These are phyloP conservation scores for Kitagawia praeruptora DNA, from an alignment of 129 eudicot species.

Conservation along the genomic window DNA sequence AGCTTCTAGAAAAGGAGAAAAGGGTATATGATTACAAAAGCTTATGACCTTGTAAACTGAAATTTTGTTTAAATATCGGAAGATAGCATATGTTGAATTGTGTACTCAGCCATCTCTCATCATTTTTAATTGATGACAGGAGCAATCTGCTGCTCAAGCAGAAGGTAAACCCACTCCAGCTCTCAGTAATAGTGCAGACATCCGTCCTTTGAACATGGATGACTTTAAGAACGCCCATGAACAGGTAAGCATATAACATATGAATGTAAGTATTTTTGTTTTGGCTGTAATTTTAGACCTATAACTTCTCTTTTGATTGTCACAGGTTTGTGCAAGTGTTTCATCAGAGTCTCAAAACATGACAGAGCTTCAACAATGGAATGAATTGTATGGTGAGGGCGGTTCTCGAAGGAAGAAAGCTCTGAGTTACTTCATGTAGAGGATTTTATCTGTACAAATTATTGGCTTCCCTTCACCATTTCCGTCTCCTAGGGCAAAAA, in stretches of 20 bases:
- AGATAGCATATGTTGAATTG: not conserved
- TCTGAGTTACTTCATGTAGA: constrained; percentile 79
- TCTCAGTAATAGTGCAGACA: constrained; percentile 64
- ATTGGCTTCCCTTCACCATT: constrained; percentile 7
- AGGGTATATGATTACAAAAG: constrained; percentile 31
- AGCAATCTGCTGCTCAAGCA: constrained; percentile 59
- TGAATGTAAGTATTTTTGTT: not conserved
- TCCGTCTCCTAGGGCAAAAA: not conserved
- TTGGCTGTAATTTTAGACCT: not conserved
- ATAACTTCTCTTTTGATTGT: not conserved
- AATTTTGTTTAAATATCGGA: not conserved
- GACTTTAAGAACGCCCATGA: constrained; percentile 85
- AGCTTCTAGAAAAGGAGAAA: constrained; percentile 73
- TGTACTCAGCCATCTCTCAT: not conserved
- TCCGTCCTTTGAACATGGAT: constrained; percentile 64
- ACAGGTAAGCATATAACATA: constrained; percentile 32
- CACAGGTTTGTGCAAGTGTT: constrained; percentile 84
- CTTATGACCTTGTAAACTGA: not conserved
- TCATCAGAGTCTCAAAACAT: constrained; percentile 74
- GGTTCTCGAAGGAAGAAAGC: constrained; percentile 72
- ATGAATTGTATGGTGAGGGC: constrained; percentile 86
- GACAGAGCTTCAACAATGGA: constrained; percentile 86
- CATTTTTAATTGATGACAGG: constrained; percentile 40
- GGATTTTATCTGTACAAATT: constrained; percentile 14
- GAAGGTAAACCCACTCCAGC: constrained; percentile 81